These are phyloP conservation scores for Yamadazyma sp. DNA, from an alignment of 805 yeast genomes.

Conservation along the genomic window DNA sequence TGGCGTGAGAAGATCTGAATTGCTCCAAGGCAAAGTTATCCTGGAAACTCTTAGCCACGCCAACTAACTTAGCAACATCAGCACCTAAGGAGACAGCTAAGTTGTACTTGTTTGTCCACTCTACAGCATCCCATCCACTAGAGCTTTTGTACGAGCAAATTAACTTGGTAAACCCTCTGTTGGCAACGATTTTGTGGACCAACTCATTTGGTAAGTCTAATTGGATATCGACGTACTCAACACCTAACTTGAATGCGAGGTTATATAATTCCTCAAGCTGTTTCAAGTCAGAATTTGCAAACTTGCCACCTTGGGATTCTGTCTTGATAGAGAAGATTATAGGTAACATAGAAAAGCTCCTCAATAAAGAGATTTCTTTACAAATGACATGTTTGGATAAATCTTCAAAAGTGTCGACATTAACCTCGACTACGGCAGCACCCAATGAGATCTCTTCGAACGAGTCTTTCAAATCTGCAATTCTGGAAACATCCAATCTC, in stretches of 20 bases:
- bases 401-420: conserved; percentile 68
- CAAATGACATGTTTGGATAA: conserved; percentile 58
- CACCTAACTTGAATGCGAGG: conserved; percentile 73
- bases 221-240: conserved; percentile 80
- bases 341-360: conserved; percentile 67
- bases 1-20: conserved; percentile 58
- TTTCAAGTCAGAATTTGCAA: conserved; percentile 57
- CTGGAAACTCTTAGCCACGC: conserved; percentile 59
- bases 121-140: conserved; percentile 63
- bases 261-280: conserved; percentile 50
- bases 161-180: conserved; percentile 61
- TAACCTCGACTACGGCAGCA: conserved; percentile 76
- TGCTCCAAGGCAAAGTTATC: conserved; percentile 73
- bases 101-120: conserved; percentile 73
- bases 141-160: conserved; percentile 72
- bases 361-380: conserved; percentile 67
- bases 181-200: conserved; percentile 49
- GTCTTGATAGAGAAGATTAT: conserved; percentile 82
- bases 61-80: conserved; percentile 82
- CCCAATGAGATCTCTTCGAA: conserved; percentile 63
- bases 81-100: conserved; percentile 64
- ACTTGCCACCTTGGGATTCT: conserved; percentile 75
- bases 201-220: conserved; percentile 62
- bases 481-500: conserved; percentile 67
- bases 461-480: conserved; percentile 43